Base-by-base conservation (phyloP, 805 yeast genomes). In the Candida sonorensis region DNA sequence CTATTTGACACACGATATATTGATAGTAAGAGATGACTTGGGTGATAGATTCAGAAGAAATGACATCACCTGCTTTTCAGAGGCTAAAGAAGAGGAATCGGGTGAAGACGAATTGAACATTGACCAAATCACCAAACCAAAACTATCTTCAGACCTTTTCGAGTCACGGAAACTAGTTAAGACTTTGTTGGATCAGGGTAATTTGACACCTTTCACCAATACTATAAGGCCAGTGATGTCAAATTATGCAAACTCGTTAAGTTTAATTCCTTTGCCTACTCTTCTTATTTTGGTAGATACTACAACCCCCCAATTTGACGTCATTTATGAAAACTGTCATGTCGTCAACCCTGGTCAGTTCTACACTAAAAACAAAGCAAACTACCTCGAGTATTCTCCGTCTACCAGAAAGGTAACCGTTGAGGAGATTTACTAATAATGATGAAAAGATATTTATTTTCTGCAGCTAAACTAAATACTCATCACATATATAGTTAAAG, bases 181-280 rank as follows among this genome's bases (percentile, higher is more conserved):
- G 41, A 87, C 97, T 0, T 39, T 92, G 1, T 56, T 92, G 10
- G 95, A 85, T 49, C 99, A 92, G 57, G 92, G 92, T 1, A 81
- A 76, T 49, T 54, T 92, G 28, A 81, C 92, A 20, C 98, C 98
- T 10, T 86, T 88, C 49, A 60, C 76, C 2, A 56, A 64, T 13
- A 57, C 64, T 15, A 59, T 73, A 17, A 69, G 84, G 38, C 82
- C 94, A 0, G 64, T 84, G 1, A 61, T 73, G 14, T 73, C 94
- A 64, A 78, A 77, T 37, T 71, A 72, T 46, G 94, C 85, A 50
- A 77, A 77, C 42, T 61, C 75, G 5, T 61, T 90, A 40, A 66
- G 80, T 15, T 53, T 92, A 31, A 72, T 79, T 27, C 97, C 97
- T 1, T 59, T 87, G 27, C 98, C 98, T 0, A 70, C 78, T 4